Percentiles rank a stretch among this genome's conserved stretches.
These are phyloP conservation scores for Cucumis melo DNA, from an alignment of 306 rosid species.

Conservation along the genomic window DNA sequence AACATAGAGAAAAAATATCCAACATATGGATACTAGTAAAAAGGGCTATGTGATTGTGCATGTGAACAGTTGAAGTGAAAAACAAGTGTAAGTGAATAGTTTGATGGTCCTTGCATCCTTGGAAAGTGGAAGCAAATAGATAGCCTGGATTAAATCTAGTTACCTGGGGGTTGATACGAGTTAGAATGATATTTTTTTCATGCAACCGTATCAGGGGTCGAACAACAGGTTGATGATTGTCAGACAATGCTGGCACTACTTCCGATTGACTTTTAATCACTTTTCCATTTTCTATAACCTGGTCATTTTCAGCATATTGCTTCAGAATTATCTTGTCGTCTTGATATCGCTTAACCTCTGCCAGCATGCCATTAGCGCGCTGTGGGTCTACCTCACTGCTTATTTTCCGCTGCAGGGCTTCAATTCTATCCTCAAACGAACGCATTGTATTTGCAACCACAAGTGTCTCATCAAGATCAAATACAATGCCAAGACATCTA, in stretches of 20 bases:
- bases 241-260: slow-evolving; percentile 80
- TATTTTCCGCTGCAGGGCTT: slow-evolving; percentile 81
- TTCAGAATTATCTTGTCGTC: slow-evolving; percentile 80
- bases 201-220: slow-evolving; percentile 79
- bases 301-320: slow-evolving; percentile 92
- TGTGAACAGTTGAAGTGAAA: neutral
- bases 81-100: neutral
- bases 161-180: slow-evolving; percentile 98
- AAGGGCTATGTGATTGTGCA: neutral
- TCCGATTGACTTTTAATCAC: slow-evolving; percentile 76
- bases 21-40: neutral
- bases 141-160: neutral
- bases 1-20: neutral
- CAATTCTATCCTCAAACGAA: slow-evolving; percentile 94
- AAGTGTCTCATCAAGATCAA: slow-evolving; percentile 97
- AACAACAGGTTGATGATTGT: slow-evolving; percentile 51
- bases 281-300: slow-evolving; percentile 80
- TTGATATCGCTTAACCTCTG: slow-evolving; percentile 76
- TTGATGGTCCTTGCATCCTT: neutral
- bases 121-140: neutral
- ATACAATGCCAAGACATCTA: slow-evolving; percentile 96
- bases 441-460: slow-evolving; percentile 98
- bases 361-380: slow-evolving; percentile 72
- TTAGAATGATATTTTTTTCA: slow-evolving; percentile 83
- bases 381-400: slow-evolving; percentile 67